Conservation (phyloP, 2,329 filamentous ascomycete species). For the Fusarium nisikadoi region DNA sequence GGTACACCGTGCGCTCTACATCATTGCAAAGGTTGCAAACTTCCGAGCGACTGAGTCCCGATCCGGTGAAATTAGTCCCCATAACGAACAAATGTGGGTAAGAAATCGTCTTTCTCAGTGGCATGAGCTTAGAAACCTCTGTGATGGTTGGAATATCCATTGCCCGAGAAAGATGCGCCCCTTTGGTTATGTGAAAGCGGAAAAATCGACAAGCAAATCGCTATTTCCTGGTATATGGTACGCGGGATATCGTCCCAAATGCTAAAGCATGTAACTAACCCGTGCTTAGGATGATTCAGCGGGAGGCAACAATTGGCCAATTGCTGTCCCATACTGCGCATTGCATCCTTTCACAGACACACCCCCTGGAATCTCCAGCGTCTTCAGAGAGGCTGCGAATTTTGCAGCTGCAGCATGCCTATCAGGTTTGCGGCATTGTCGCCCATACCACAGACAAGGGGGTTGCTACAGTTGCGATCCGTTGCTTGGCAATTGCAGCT, state of each 20-base stretch:
- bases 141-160: conserved; percentile 81
- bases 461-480: conserved; percentile 81
- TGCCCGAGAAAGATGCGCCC: conserved; percentile 90
- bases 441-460: conserved; percentile 85
- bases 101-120: conserved; percentile 79
- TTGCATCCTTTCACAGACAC: conserved; percentile 80
- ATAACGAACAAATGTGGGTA: conserved; percentile 71
- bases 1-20: conserved; percentile 89
- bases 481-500: conserved; percentile 81
- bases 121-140: conserved; percentile 81
- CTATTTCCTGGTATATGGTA: conserved; percentile 89
- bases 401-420: conserved; percentile 78
- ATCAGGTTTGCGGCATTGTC: conserved; percentile 89
- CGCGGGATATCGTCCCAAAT: conserved; percentile 38
- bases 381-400: conserved; percentile 73
- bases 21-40: conserved; percentile 87
- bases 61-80: conserved; percentile 67
- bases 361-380: conserved; percentile 73
- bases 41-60: conserved; percentile 78
- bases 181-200: conserved; percentile 78
- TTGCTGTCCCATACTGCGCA: conserved; percentile 91
- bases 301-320: conserved; percentile 81
- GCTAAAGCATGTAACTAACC: background rate
- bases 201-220: conserved; percentile 75
- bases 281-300: conserved; percentile 76